phyloP scores from a whole-genome alignment of 257 asterid genomes.

The Osmanthus fragrans region DNA sequence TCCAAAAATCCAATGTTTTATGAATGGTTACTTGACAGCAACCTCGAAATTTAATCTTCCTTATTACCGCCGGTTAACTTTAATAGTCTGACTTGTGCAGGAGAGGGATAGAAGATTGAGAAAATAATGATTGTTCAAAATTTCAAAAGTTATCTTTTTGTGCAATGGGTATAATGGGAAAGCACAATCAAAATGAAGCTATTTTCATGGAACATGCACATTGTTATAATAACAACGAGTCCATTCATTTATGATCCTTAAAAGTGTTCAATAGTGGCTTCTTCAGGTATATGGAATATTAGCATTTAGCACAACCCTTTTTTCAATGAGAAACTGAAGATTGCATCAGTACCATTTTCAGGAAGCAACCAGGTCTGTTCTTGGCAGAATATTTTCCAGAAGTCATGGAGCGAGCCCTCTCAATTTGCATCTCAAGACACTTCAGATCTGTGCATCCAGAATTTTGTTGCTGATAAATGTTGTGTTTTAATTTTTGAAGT shows the following conservation, averaged over 20 bases:
- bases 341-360: conserved; percentile 64
- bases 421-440: conserved; percentile 61
- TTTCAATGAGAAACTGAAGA: background rate
- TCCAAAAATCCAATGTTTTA: background rate
- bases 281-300: conserved; percentile 4
- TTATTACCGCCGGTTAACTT: background rate
- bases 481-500: conserved; percentile 7
- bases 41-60: background rate
- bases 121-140: background rate
- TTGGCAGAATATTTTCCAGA: conserved; percentile 66
- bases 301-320: conserved; percentile 1
- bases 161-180: background rate
- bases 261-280: conserved; percentile 10
- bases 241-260: conserved; percentile 4
- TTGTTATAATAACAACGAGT: background rate
- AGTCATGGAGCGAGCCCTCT: conserved; percentile 63
- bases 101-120: background rate
- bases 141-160: background rate
- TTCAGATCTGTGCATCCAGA: conserved; percentile 54
- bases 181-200: background rate
- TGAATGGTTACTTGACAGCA: background rate
- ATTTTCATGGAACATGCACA: background rate
- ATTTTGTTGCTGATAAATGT: conserved; percentile 10
- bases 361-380: conserved; percentile 72
- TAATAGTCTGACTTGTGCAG: background rate